These are phyloP conservation scores for Hirschioporus abietinus DNA, from an alignment of 768 basidiomycete species.

Conservation along the genomic window DNA sequence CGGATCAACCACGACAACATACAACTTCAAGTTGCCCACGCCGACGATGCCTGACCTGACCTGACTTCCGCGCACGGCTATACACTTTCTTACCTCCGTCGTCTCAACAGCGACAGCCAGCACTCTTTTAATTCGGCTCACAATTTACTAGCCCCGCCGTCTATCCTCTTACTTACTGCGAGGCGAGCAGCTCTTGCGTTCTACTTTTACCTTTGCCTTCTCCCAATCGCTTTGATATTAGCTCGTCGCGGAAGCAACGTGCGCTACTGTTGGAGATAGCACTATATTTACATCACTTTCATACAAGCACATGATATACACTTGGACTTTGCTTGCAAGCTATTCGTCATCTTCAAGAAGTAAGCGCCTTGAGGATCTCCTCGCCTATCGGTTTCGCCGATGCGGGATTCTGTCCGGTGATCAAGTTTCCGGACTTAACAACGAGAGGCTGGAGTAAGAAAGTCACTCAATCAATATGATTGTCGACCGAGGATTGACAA, in stretches of 20 bases:
- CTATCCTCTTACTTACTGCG: too few relatives aligned
- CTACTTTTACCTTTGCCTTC: too few relatives aligned
- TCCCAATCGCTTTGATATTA: neutral
- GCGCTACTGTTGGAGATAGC: neutral
- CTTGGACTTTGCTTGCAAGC: too few relatives aligned
- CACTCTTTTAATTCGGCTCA: neutral
- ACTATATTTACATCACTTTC: neutral
- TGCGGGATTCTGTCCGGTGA: conserved; percentile 74
- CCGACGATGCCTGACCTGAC: neutral
- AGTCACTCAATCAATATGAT: neutral
- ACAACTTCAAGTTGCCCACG: neutral
- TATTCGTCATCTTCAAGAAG: neutral
- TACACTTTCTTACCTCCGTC: neutral
- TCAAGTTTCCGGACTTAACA: conserved; percentile 51
- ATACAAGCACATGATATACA: neutral
- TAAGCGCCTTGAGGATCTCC: conserved; percentile 49
- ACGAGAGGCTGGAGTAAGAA: conserved; percentile 32
- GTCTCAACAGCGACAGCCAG: neutral
- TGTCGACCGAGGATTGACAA: conserved; percentile 4
- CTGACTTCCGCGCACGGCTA: neutral
- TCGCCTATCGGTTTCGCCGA: conserved; percentile 54
- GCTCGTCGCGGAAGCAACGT: neutral
- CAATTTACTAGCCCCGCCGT: neutral
- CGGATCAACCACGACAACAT: neutral
- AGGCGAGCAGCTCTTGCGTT: too few relatives aligned